These are phyloP conservation scores for Neospora caninum DNA, from an alignment of 169 alveolate genomes.

Conservation along the genomic window DNA sequence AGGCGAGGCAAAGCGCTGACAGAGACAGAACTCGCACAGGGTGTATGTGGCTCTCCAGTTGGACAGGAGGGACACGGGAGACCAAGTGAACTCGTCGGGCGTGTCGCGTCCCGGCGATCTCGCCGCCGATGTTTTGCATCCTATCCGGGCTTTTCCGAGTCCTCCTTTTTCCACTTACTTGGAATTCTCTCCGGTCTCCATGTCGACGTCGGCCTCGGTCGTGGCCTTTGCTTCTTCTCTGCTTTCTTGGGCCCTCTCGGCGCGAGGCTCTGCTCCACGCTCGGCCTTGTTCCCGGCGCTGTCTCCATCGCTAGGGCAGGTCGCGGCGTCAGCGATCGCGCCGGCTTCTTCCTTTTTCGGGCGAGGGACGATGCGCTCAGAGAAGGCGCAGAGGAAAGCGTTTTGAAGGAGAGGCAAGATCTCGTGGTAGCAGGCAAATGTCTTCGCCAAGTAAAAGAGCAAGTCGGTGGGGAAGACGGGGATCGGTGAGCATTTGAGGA, in stretches of 20 bases:
- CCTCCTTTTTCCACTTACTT: background rate
- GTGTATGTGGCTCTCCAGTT: too few relatives aligned
- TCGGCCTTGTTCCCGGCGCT: background rate
- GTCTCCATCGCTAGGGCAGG: background rate
- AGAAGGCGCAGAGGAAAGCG: slow-evolving; percentile 29
- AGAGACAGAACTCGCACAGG: too few relatives aligned
- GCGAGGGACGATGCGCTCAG: background rate
- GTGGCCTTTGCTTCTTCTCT: background rate
- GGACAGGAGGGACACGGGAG: too few relatives aligned
- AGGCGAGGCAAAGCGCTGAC: too few relatives aligned
- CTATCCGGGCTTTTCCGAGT: too few relatives aligned
- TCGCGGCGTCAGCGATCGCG: background rate
- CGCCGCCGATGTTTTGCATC: too few relatives aligned
- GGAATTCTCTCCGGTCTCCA: too few relatives aligned
- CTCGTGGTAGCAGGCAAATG: slow-evolving; percentile 52
- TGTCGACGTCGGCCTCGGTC: background rate
- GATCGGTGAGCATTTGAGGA: slow-evolving; percentile 50
- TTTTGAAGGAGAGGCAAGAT: slow-evolving; percentile 55
- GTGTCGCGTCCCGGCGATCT: too few relatives aligned
- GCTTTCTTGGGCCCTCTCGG: background rate
- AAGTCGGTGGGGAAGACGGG: slow-evolving; percentile 59
- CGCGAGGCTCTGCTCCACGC: background rate
- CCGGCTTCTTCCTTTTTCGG: background rate
- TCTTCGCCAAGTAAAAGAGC: slow-evolving; percentile 48
- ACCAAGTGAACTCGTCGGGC: too few relatives aligned